A percentile compares a stretch with the other conserved stretches of the same genome.
These are phyloP conservation scores for Acarospora socialis DNA, from an alignment of 2,329 filamentous ascomycete genomes.

Conservation along the genomic window DNA sequence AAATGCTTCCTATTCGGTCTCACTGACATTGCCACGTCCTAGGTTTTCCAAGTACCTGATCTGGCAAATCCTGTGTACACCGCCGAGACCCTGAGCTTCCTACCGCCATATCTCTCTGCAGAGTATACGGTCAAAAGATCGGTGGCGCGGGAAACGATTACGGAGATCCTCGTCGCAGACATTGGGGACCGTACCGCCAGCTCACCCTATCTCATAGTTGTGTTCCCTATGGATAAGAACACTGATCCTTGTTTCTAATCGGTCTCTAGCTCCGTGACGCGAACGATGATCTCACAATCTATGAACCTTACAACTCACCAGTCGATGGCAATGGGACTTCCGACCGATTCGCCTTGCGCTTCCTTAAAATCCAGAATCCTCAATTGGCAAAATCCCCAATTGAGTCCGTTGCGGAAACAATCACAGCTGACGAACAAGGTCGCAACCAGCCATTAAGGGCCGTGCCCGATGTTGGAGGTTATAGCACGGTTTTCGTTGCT, in stretches of 20 bases:
- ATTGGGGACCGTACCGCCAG: constrained; percentile 60
- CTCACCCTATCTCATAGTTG: constrained; percentile 66
- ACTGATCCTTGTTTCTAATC: constrained; percentile 8
- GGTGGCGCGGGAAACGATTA: constrained; percentile 55
- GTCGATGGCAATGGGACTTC: constrained; percentile 26
- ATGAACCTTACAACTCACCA: constrained; percentile 56
- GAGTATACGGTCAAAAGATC: constrained; percentile 58
- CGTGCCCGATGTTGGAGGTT: constrained; percentile 48
- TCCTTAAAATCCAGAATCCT: constrained; percentile 60
- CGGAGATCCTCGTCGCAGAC: constrained; percentile 71
- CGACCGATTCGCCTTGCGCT: constrained; percentile 50
- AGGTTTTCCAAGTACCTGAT: constrained; percentile 67
- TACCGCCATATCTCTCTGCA: constrained; percentile 60
- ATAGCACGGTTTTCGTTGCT: constrained; percentile 69
- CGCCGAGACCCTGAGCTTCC: constrained; percentile 61
- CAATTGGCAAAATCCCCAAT: constrained; percentile 45
- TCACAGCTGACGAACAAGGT: constrained; percentile 42
- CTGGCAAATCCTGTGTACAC: constrained; percentile 57
- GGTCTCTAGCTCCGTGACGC: constrained; percentile 21
- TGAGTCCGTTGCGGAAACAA: constrained; percentile 34
- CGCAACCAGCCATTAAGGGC: constrained; percentile 31
- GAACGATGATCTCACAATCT: constrained; percentile 72
- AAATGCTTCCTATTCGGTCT: constrained; percentile 1
- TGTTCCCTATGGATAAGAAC: not conserved
- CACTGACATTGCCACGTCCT: constrained; percentile 11